Base-by-base conservation (phyloP, 1,284 basidiomycete species). In the Xerocomus amazonicus region DNA sequence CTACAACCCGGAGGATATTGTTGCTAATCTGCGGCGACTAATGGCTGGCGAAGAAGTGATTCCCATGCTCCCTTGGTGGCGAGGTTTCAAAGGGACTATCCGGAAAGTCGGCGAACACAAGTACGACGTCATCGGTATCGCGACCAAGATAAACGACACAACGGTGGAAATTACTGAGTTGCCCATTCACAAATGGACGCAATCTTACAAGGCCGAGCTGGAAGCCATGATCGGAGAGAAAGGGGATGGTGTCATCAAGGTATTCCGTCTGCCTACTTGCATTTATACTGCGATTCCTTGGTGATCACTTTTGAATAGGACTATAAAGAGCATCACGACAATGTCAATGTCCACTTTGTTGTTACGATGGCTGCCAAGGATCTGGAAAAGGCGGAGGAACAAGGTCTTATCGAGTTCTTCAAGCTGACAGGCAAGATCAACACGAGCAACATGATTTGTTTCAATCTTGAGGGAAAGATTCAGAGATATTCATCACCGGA, bases 391-490 rank as follows among this genome's bases (percentile, higher is more conserved):
- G 92, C 94, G 2, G 91, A 94, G 62, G 80, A 81, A 49, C 92
- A 97, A 65, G 96, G 96, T 3, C 70, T 97, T 36, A 70, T 88
- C 32, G 94, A 96, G 67, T 91, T 84, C 66, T 98, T 99, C 84
- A 97, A 96, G 72, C 73, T 97, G 46, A 83, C 84, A 4, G 73
- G 77, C 38, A 90, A 92, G 64, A 73, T 98, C 66, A 88, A 79
- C 65, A 97, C 93, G 9, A 81, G 80, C 66, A 99, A 99, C 74
- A 98, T 99, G 97, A 97, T 99, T 9, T 93, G 92, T 69, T 99
- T 99, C 70, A 95, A 98, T 69, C 82, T 92, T 56, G 87, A 96
- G 28, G 89, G 92, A 62, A 97, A 97, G 76, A 97, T 99, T 73
- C 93, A 88, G 73, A 97, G 88, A 72, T 99, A 98, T 69, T 73